These are phyloP conservation scores for Gossypium davidsonii DNA, from an alignment of 441 rosid species.

Conservation along the genomic window DNA sequence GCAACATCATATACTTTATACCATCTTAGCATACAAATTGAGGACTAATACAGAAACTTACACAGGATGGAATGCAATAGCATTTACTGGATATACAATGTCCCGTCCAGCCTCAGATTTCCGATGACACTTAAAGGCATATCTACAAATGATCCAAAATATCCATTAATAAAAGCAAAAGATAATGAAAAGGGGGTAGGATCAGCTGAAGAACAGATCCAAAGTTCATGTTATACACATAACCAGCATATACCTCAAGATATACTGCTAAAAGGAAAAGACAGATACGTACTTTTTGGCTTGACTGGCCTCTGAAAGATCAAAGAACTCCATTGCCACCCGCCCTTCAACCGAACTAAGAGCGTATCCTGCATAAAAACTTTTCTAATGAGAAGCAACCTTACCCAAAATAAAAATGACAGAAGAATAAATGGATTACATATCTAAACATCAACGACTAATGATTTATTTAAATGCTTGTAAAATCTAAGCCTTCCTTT, in stretches of 20 bases:
- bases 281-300: slow-evolving; percentile 64
- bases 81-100: slow-evolving; percentile 90
- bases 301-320: slow-evolving; percentile 85
- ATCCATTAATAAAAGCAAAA: slow-evolving; percentile 1
- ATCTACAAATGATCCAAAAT: slow-evolving; percentile 40
- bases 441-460: neutral
- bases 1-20: neutral
- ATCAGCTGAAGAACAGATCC: neutral
- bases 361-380: slow-evolving; percentile 67
- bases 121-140: slow-evolving; percentile 96
- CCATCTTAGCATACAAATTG: neutral
- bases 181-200: neutral
- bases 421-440: neutral
- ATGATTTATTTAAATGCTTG: neutral
- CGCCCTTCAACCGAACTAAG: slow-evolving; percentile 94
- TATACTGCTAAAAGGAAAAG: neutral
- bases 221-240: neutral
- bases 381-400: slow-evolving; percentile 15
- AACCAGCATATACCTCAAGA: neutral
- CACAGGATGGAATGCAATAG: slow-evolving; percentile 96
- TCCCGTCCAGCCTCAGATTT: slow-evolving; percentile 97
- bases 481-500: neutral
- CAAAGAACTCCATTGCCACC: slow-evolving; percentile 93
- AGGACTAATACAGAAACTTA: slow-evolving; percentile 37
- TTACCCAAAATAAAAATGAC: neutral